Evolutionary conservation across 129 eudicot species (phyloP), one percentile per base, ranked within the genome.

Genomic region (Deinandra increscens): DNA sequence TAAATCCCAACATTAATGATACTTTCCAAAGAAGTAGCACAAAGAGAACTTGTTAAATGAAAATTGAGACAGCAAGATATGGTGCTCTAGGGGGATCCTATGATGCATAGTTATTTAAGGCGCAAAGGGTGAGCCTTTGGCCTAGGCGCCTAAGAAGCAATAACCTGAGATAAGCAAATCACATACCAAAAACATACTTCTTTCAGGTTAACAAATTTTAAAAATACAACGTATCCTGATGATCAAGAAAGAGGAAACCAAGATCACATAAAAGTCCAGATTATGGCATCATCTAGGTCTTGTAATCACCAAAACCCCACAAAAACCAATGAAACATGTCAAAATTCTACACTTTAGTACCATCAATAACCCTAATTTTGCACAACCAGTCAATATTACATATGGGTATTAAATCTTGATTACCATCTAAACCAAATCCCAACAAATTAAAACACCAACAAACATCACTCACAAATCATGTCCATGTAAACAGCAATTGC

Each of bases 341-440:
- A 33, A 60, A 58, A 12, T 4, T 13, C 41, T 58, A 29, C 19
- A 59, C 20, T 33, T 31, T n/a, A 14, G 9, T 59, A 6, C 42
- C 9, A 59, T 59, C 11, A 66, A 17, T 12, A 7, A 13, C 17
- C 31, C 17, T 31, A 17, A 67, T 26, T 48, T 43, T 67, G 26
- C 42, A 29, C n/a, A 46, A 31, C 59, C 59, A 46, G 60, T 67
- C 6, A 31, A 67, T 67, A 66, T 45, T 66, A 9, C 60, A 66
- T 46, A 31, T 54, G 17, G 45, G 60, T 48, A n/a, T 67, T 44
- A 54, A 14, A 67, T 31, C 60, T 67, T 46, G 45, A 66, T 44
- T 8, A 23, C 34, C 43, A 46, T 33, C 41, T 14, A 62, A 18
- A 62, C 29, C 43, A 33, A 18, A 19, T 4, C 11, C 2, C 8